These are phyloP conservation scores for Novymonas esmeraldas DNA, from an alignment of 208 protist genomes.

Conservation along the genomic window DNA sequence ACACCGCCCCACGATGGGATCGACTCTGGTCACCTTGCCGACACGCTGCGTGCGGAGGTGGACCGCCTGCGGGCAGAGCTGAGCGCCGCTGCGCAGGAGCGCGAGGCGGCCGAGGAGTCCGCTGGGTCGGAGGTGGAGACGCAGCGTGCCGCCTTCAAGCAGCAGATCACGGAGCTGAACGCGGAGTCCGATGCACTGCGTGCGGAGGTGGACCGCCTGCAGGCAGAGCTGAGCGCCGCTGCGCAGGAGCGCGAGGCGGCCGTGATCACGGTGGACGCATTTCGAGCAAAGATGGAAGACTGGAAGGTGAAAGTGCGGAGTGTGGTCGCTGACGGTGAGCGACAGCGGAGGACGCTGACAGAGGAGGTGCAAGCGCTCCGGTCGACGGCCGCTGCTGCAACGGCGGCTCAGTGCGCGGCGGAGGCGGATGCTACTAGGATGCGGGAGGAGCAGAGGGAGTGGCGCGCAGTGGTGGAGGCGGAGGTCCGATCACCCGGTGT, in stretches of 20 bases:
- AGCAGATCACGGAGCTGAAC: constrained; percentile 14
- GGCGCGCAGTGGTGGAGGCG: too few species aligned
- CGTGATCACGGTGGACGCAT: constrained; percentile 6
- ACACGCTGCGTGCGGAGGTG: constrained; percentile 32
- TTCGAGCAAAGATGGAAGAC: constrained; percentile 19
- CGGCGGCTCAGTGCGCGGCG: not conserved
- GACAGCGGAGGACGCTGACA: constrained; percentile 17
- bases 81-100: constrained; percentile 10
- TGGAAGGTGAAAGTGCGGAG: constrained; percentile 33
- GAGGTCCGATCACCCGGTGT: too few species aligned
- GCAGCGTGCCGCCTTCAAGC: constrained; percentile 9
- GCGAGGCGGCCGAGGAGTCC: constrained; percentile 1
- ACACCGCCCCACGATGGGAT: too few species aligned
- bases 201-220: not conserved
- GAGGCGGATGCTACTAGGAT: constrained; percentile 10
- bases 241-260: constrained; percentile 10
- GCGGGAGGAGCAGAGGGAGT: too few species aligned
- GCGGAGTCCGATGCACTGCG: constrained; percentile 11
- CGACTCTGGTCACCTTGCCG: too few species aligned
- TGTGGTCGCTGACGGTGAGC: constrained; percentile 28
- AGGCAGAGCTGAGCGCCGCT: not conserved
- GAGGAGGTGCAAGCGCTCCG: constrained; percentile 1
- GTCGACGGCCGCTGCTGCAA: too few species aligned
- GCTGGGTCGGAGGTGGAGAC: constrained; percentile 18
- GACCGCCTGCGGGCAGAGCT: constrained; percentile 27